Conservation (phyloP, 495 filamentous ascomycete species). For the Lasiosphaeria ovina region DNA sequence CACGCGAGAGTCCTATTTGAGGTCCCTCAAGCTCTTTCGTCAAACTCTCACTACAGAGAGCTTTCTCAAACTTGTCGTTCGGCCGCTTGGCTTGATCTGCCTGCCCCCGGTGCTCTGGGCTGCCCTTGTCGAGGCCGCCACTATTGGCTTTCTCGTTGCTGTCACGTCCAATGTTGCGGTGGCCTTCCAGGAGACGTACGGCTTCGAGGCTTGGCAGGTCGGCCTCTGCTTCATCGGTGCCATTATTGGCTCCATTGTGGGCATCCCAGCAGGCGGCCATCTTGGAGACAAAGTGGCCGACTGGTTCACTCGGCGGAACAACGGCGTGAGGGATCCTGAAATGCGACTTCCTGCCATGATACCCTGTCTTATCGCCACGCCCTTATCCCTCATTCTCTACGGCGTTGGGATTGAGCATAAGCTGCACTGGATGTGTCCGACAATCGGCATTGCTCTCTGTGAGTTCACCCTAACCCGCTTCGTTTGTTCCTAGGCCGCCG, state of each 20-base stretch:
- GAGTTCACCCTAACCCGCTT: conserved; percentile 10
- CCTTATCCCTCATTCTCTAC: conserved; percentile 49
- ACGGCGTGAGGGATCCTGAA: conserved; percentile 54
- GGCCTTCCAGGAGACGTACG: conserved; percentile 45
- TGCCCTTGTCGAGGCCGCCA: conserved; percentile 47
- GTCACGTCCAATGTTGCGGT: conserved; percentile 51
- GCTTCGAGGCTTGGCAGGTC: conserved; percentile 47
- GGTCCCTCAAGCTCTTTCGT: conserved; percentile 39
- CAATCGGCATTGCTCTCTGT: conserved; percentile 48
- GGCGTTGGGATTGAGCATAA: conserved; percentile 50
- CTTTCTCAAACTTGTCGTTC: conserved; percentile 45
- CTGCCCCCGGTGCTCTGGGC: conserved; percentile 53
- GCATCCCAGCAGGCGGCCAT: conserved; percentile 48
- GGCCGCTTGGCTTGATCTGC: conserved; percentile 46
- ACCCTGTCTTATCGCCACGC: conserved; percentile 43
- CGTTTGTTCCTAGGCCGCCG: background rate
- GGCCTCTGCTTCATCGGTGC: conserved; percentile 51
- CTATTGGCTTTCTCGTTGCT: conserved; percentile 54
- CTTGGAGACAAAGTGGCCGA: conserved; percentile 52
- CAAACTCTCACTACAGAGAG: conserved; percentile 43
- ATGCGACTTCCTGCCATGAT: conserved; percentile 52
- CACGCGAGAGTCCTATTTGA: conserved; percentile 30
- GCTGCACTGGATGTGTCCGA: conserved; percentile 56
- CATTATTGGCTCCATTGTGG: conserved; percentile 48
- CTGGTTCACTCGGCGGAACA: conserved; percentile 49